phyloP scores from a whole-genome alignment of 202 grass and related monocot genomes.

The Digitaria exilis region DNA sequence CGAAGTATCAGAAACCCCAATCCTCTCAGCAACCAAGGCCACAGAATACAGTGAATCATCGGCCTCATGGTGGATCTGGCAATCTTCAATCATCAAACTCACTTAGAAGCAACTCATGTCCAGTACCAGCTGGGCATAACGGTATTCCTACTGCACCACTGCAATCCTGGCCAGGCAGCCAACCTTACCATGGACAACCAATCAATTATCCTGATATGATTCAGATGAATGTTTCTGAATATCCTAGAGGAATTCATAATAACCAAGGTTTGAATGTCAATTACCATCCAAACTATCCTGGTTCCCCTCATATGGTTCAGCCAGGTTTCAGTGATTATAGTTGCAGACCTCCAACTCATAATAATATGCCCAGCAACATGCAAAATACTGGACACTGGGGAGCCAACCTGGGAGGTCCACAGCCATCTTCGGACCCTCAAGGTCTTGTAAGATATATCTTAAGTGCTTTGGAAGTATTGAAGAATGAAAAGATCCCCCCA shows the following conservation, averaged over 20 bases:
- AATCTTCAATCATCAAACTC: slow-evolving; percentile 53
- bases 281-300: slow-evolving; percentile 57
- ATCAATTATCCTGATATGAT: slow-evolving; percentile 56
- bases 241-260: slow-evolving; percentile 51
- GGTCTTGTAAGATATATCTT: slow-evolving; percentile 54
- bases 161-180: slow-evolving; percentile 56
- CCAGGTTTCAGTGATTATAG: slow-evolving; percentile 55
- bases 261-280: slow-evolving; percentile 57
- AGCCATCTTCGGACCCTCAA: slow-evolving; percentile 51
- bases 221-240: slow-evolving; percentile 56
- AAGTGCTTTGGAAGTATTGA: slow-evolving; percentile 73
- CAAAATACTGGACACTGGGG: slow-evolving; percentile 50
- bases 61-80: slow-evolving; percentile 48
- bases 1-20: slow-evolving; percentile 60
- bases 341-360: slow-evolving; percentile 54
- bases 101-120: slow-evolving; percentile 63
- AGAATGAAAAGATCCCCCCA: slow-evolving; percentile 73
- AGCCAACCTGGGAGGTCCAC: slow-evolving; percentile 34
- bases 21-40: slow-evolving; percentile 43
- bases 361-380: slow-evolving; percentile 47
- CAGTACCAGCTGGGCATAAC: slow-evolving; percentile 52
- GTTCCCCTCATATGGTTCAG: slow-evolving; percentile 49
- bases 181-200: slow-evolving; percentile 43
- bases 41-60: slow-evolving; percentile 42
- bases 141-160: slow-evolving; percentile 39